These are phyloP conservation scores for Pseudogymnoascus sp. DNA, from an alignment of 2,329 filamentous ascomycete species.

Conservation along the genomic window DNA sequence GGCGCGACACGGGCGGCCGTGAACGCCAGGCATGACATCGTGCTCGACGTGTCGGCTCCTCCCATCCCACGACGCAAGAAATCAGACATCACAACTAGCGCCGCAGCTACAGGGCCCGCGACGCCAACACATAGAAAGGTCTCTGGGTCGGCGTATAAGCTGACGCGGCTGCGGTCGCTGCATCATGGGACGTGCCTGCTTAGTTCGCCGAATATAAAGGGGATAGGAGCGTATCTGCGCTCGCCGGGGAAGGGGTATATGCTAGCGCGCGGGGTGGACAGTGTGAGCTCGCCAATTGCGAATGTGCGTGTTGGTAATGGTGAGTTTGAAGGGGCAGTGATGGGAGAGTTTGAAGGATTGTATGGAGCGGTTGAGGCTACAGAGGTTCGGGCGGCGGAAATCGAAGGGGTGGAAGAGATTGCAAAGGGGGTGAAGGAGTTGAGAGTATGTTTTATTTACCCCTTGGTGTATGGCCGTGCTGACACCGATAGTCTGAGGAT, in stretches of 20 bases:
- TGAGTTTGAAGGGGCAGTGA: constrained; percentile 45
- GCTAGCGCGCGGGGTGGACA: constrained; percentile 79
- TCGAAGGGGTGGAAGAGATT: constrained; percentile 45
- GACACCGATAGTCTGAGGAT: constrained; percentile 43
- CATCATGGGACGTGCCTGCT: constrained; percentile 92
- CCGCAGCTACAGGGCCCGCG: background rate
- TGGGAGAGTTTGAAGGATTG: constrained; percentile 58
- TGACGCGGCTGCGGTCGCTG: constrained; percentile 71
- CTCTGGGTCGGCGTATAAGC: constrained; percentile 90
- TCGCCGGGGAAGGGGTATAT: constrained; percentile 75
- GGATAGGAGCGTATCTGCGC: constrained; percentile 62
- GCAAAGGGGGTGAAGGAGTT: constrained; percentile 56
- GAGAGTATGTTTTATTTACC: constrained; percentile 37
- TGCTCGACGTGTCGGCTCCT: constrained; percentile 49
- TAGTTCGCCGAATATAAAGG: constrained; percentile 63
- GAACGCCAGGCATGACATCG: constrained; percentile 90
- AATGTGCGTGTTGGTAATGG: constrained; percentile 62
- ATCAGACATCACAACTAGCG: background rate
- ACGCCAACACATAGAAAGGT: constrained; percentile 60
- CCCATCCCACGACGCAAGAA: background rate
- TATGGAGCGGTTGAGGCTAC: constrained; percentile 45
- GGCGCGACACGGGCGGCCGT: constrained; percentile 59
- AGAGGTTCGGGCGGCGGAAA: constrained; percentile 34
- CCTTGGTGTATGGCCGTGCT: constrained; percentile 20
- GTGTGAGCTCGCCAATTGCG: constrained; percentile 74